Conservation (phyloP, 2,329 filamentous ascomycete genomes). For the Microdochium bolleyi region DNA sequence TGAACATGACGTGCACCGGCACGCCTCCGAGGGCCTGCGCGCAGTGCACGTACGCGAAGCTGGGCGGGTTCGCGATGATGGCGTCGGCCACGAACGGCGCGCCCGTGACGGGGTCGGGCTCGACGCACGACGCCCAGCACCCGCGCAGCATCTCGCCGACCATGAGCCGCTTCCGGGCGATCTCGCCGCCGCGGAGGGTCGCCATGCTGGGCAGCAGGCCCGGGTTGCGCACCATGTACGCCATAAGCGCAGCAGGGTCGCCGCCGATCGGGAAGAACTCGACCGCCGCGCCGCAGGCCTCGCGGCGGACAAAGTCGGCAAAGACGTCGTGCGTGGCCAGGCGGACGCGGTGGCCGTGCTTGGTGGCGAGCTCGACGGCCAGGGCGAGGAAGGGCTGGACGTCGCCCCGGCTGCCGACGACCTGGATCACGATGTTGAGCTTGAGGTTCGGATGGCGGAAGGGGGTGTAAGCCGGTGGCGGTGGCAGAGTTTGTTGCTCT, state of each 20-base stretch:
- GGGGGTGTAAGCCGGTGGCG: no score
- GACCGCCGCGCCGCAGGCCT: constrained; percentile 16
- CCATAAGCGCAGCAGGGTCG: constrained; percentile 18
- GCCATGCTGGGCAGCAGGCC: constrained; percentile 79
- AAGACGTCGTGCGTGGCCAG: constrained; percentile 34
- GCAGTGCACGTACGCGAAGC: constrained; percentile 68
- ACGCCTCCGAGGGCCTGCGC: constrained; percentile 64
- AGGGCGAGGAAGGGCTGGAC: constrained; percentile 39
- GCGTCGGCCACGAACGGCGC: constrained; percentile 75
- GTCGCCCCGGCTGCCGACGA: constrained; percentile 19
- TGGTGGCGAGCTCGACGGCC: constrained; percentile 25
- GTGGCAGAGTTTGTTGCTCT: no score
- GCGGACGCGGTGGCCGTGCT: constrained; percentile 35
- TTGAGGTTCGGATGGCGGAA: not conserved
- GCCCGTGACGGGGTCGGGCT: constrained; percentile 39
- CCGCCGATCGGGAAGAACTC: constrained; percentile 34
- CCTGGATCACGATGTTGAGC: constrained; percentile 8
- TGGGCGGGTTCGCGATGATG: constrained; percentile 73
- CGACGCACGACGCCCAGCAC: constrained; percentile 80
- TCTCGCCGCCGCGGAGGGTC: constrained; percentile 67
- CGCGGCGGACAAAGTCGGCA: constrained; percentile 22
- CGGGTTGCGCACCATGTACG: constrained; percentile 78
- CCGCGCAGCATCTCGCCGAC: constrained; percentile 76
- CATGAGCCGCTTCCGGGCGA: constrained; percentile 53
- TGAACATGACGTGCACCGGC: constrained; percentile 83